Percentiles rank a stretch among this genome's conserved stretches.
Evolutionary conservation across 306 rosid species (phyloP).

Genomic region (Vicia sativa): DNA sequence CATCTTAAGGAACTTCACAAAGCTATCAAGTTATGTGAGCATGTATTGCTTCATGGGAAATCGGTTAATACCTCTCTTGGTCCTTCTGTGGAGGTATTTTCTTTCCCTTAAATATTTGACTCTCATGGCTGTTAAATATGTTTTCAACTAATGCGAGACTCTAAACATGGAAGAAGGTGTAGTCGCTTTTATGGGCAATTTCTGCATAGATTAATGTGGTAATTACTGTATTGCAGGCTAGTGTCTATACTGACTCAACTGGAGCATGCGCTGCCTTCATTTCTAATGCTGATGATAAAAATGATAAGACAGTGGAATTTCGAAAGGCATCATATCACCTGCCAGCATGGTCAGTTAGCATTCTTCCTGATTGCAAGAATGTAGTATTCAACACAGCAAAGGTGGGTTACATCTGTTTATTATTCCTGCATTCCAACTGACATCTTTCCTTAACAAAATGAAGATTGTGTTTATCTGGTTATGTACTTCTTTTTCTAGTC

Average conservation of each 20-base stretch:
- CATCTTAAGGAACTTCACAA: constrained; percentile 92
- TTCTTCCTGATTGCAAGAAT: constrained; percentile 94
- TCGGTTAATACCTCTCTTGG: constrained; percentile 59
- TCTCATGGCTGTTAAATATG: constrained; percentile 1
- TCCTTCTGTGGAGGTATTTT: constrained; percentile 78
- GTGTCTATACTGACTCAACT: constrained; percentile 71
- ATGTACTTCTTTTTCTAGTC: constrained; percentile 27
- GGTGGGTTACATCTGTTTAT: constrained; percentile 50
- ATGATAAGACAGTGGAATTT: constrained; percentile 74
- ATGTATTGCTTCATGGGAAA: constrained; percentile 61
- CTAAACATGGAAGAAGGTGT: neutral
- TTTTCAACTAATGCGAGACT: neutral
- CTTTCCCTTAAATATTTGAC: constrained; percentile 25
- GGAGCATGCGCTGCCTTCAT: constrained; percentile 92
- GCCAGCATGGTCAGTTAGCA: constrained; percentile 99
- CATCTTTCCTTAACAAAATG: constrained; percentile 7
- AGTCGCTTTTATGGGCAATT: neutral
- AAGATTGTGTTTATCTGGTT: constrained; percentile 10
- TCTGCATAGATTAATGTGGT: neutral
- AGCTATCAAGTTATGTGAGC: constrained; percentile 84
- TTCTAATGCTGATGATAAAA: constrained; percentile 74
- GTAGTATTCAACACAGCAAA: constrained; percentile 83
- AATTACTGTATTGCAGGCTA: constrained; percentile 63
- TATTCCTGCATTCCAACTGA: constrained; percentile 21
- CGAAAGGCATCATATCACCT: constrained; percentile 75